Conservation (phyloP, 306 rosid genomes). For the Corylus heterophylla region DNA sequence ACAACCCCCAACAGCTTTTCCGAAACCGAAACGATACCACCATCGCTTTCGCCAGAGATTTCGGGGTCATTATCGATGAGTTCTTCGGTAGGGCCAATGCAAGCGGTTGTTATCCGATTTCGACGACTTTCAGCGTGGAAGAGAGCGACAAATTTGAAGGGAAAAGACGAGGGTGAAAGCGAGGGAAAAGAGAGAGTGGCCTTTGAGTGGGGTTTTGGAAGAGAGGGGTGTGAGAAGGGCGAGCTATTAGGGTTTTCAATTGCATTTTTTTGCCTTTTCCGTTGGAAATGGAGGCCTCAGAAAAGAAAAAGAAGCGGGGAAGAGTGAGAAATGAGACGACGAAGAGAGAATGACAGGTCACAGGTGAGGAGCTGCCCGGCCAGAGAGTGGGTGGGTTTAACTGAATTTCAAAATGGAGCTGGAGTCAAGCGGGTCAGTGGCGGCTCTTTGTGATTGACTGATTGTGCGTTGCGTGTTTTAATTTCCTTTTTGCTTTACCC, state of each 20-base stretch:
- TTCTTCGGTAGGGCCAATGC: constrained; percentile 27
- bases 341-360: not conserved
- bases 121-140: constrained; percentile 5
- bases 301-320: not conserved
- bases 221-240: constrained; percentile 21
- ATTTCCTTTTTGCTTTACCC: too few species aligned
- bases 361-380: too few species aligned
- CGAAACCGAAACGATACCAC: not conserved
- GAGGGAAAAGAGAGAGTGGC: constrained; percentile 8
- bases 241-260: constrained; percentile 21
- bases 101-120: constrained; percentile 10
- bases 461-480: too few species aligned
- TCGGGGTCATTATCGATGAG: constrained; percentile 11
- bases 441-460: too few species aligned
- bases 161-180: constrained; percentile 8
- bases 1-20: constrained; percentile 8
- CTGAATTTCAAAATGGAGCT: too few species aligned
- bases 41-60: constrained; percentile 16
- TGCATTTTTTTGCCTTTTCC: constrained; percentile 16
- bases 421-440: not conserved
- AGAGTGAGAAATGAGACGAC: not conserved
- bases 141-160: constrained; percentile 22
- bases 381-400: not conserved
- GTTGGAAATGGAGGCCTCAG: not conserved
- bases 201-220: constrained; percentile 33